Base-by-base conservation (phyloP, 2,329 filamentous ascomycete species). In the Pseudomassariella vexata region DNA sequence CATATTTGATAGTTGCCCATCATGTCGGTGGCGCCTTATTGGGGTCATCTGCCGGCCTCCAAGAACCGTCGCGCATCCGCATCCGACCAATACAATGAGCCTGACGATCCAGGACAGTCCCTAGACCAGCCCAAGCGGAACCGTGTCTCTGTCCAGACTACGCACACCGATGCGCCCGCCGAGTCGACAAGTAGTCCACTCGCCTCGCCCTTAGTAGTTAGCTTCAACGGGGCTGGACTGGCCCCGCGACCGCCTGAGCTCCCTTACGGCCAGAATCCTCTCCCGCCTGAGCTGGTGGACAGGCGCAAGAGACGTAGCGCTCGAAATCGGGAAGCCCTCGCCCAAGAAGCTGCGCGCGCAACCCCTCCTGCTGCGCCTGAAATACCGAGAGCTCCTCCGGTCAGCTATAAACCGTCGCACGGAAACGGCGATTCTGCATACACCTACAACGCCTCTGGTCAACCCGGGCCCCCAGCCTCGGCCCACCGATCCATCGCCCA, bases 191-290 rank as follows among this genome's bases (percentile, higher is more conserved):
- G 71, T 48, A 77, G 71, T 46, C 72, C 75, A 27, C 67, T 69
- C 47, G 66, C 61, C 41, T 77, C 75, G 21, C 74, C 76, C 24
- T 65, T 65, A 26, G 53, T 62, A 32, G 66, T 72, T 19, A 70
- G 56, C 47, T 71, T 74, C 46, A 57, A 57, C 27, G 61, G 55
- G 34, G 60, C 67, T 43, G 74, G 73, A 17, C 62, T 79, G 39
- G 68, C 74, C 44, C 74, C 76, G 32, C 67, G 74, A 36, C 76
- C 76, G 23, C 62, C 72, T n/a, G 76, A 75, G 2, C 65, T 73
- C 35, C 65, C 69, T 35, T 70, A 69, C 53, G 59, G 53, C 39
- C 52, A 60, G 35, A 48, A 56, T 38, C 52, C 60, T 32, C 60
- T 66, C 30, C 56, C 63, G 28, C 58, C 58, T 32, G 65, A 70